Percentiles rank a stretch among this genome's conserved stretches.
These are phyloP conservation scores for Ananas comosus DNA, from an alignment of 176 grass and related monocot species.

Conservation along the genomic window DNA sequence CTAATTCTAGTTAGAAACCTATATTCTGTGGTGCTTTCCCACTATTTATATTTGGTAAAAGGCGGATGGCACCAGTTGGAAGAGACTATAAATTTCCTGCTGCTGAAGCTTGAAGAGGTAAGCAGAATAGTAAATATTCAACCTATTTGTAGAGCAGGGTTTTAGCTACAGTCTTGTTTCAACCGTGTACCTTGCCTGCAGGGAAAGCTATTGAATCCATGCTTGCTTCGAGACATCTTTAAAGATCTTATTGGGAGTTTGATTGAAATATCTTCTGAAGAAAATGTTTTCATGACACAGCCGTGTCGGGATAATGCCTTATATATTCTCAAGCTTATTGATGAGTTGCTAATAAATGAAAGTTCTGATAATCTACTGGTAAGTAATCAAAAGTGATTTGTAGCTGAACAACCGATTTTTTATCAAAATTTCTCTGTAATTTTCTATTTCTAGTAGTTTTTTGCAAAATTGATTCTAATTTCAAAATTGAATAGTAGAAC, in stretches of 20 bases:
- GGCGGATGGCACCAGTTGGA: constrained; percentile 95
- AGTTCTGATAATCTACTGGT: constrained; percentile 69
- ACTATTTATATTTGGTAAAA: constrained; percentile 80
- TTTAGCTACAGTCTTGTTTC: constrained; percentile 4
- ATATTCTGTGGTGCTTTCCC: constrained; percentile 68
- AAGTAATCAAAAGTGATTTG: constrained; percentile 24
- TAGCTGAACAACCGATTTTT: too few species aligned
- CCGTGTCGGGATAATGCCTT: constrained; percentile 74
- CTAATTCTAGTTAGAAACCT: constrained; percentile 70
- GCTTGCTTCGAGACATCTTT: constrained; percentile 60
- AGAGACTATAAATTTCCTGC: constrained; percentile 74
- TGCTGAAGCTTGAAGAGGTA: constrained; percentile 21
- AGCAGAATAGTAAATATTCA: constrained; percentile 8
- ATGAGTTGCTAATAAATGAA: constrained; percentile 72
- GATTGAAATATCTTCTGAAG: constrained; percentile 53
- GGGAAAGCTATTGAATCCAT: constrained; percentile 33
- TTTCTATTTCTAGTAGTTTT: too few species aligned
- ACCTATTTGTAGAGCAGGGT: constrained; percentile 10
- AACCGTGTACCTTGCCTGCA: constrained; percentile 25
- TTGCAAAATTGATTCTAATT: too few species aligned
- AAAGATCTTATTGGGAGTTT: constrained; percentile 62
- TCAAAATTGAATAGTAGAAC: not conserved
- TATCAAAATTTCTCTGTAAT: too few species aligned
- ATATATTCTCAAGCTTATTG: constrained; percentile 76
- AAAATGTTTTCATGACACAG: constrained; percentile 80